phyloP scores from a whole-genome alignment of 2,329 filamentous ascomycete genomes.

The Aspergillus arachidicola region DNA sequence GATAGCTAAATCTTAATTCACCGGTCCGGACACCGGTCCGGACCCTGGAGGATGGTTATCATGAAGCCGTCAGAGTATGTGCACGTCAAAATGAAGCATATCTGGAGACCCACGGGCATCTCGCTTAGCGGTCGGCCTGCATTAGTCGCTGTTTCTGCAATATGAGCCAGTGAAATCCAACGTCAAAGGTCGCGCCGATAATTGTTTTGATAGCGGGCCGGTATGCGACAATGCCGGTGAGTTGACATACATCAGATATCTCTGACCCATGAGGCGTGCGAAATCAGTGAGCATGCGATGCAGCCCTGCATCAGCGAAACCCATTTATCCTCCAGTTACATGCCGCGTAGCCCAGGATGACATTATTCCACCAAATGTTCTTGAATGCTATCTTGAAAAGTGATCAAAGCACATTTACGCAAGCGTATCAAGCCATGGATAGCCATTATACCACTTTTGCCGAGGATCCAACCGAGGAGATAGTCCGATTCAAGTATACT shows the following conservation, averaged over 20 bases:
- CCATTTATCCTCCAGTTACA: background rate
- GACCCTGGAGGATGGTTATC: background rate
- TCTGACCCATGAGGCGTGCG: background rate
- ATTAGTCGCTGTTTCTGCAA: background rate
- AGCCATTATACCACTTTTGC: background rate
- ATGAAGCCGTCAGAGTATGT: background rate
- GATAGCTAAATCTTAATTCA: background rate
- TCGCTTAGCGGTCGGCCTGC: background rate
- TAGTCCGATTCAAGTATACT: background rate
- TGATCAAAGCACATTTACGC: background rate
- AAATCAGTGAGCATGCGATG: background rate
- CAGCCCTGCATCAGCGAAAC: background rate
- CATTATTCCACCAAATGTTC: background rate
- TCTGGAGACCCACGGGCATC: background rate
- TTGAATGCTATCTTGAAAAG: background rate
- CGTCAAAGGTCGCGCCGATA: background rate
- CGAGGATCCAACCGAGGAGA: background rate
- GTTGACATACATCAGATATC: background rate
- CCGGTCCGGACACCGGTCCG: conserved; percentile 20
- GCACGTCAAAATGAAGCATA: background rate
- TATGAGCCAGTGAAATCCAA: background rate
- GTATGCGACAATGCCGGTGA: background rate
- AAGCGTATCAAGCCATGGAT: background rate
- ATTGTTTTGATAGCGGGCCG: background rate
- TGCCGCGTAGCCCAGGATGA: background rate